phyloP scores from a whole-genome alignment of 2,329 filamentous ascomycete genomes.

The Diaporthe vexans region DNA sequence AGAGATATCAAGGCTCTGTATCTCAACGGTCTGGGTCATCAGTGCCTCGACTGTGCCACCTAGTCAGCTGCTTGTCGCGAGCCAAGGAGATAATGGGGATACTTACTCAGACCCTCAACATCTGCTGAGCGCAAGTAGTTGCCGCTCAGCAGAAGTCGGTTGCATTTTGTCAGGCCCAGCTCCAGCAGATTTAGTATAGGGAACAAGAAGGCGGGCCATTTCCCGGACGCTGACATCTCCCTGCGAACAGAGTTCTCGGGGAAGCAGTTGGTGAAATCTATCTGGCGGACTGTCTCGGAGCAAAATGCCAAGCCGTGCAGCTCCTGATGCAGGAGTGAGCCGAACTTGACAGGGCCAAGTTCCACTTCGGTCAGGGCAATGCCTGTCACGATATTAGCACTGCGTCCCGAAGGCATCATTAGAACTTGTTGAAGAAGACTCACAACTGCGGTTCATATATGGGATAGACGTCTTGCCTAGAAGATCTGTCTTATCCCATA shows the following conservation, averaged over 20 bases:
- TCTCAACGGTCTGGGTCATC: constrained; percentile 50
- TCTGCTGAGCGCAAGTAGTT: constrained; percentile 63
- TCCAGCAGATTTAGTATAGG: constrained; percentile 62
- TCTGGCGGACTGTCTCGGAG: constrained; percentile 67
- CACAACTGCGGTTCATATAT: constrained; percentile 67
- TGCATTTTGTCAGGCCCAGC: constrained; percentile 61
- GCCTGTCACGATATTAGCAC: constrained; percentile 50
- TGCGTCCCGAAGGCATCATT: constrained; percentile 25
- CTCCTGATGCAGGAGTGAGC: constrained; percentile 68
- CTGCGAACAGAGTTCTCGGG: constrained; percentile 44
- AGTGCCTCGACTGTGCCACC: constrained; percentile 47
- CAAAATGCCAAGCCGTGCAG: constrained; percentile 69
- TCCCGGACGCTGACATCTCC: constrained; percentile 33
- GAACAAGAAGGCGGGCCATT: constrained; percentile 49
- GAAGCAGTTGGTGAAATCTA: constrained; percentile 64
- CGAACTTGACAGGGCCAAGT: constrained; percentile 62
- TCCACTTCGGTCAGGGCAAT: constrained; percentile 64
- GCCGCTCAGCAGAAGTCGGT: constrained; percentile 64
- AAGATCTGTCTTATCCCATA: constrained; percentile 59
- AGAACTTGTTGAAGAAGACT: constrained; percentile 38
- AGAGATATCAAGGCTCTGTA: constrained; percentile 65
- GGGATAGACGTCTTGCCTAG: constrained; percentile 61
- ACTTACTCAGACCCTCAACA: constrained; percentile 63
- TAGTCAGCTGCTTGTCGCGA: constrained; percentile 38
- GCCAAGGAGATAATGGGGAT: neutral